Percentiles rank a stretch among this genome's conserved stretches.
phyloP scores from a whole-genome alignment of 176 grass and related monocot genomes.

The Bromus sterilis region DNA sequence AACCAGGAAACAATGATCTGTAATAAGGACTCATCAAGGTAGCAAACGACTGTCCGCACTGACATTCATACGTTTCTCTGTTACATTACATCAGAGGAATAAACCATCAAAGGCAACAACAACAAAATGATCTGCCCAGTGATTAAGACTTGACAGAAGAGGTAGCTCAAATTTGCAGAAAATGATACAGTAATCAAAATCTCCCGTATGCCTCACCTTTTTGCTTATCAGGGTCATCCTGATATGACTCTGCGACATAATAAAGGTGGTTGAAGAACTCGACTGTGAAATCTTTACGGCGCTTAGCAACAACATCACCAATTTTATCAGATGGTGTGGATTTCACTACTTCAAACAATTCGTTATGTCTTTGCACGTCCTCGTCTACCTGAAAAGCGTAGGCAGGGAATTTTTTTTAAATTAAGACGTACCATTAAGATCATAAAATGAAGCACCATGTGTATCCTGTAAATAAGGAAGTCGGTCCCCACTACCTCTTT shows the following conservation, averaged over 20 bases:
- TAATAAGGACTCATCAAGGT: neutral
- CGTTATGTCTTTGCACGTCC: conserved; percentile 81
- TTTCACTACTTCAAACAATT: conserved; percentile 69
- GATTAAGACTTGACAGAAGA: neutral
- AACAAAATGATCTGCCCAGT: neutral
- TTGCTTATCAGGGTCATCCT: conserved; percentile 48
- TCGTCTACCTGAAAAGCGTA: conserved; percentile 62
- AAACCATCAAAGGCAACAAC: neutral
- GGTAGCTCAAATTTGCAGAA: neutral
- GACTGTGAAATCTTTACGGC: conserved; percentile 85
- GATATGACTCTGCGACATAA: conserved; percentile 70
- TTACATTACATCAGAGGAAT: neutral
- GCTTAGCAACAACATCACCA: conserved; percentile 45
- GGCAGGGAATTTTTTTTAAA: neutral
- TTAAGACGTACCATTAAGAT: neutral
- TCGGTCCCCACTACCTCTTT: conserved; percentile 52
- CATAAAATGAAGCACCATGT: neutral
- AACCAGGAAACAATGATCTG: neutral
- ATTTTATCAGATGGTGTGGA: conserved; percentile 53
- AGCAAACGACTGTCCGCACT: neutral
- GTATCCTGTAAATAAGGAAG: neutral
- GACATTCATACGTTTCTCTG: neutral
- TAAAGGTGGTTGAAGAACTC: conserved; percentile 90
- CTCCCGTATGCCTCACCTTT: conserved; percentile 44
- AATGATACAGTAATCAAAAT: neutral